Conservation (phyloP, 1,139 yeast genomes). For the Sugiyamaella novakii region DNA sequence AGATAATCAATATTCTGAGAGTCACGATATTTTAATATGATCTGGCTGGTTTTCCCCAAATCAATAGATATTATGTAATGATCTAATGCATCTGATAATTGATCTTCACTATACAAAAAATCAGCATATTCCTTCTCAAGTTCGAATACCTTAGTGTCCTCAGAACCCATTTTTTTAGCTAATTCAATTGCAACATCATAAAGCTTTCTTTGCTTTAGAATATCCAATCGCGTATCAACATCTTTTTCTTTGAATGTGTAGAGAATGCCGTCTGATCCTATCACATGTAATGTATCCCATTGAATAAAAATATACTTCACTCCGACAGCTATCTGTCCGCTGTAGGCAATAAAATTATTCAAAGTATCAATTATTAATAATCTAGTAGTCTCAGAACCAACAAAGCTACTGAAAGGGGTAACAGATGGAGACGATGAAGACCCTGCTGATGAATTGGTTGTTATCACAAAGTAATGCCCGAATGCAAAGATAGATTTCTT, state of each 20-base stretch:
- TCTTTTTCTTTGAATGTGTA: conserved; percentile 70
- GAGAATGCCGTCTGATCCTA: conserved; percentile 76
- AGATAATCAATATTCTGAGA: conserved; percentile 72
- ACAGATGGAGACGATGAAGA: conserved; percentile 22
- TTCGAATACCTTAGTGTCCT: conserved; percentile 45
- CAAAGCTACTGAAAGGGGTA: conserved; percentile 31
- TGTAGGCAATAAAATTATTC: conserved; percentile 72
- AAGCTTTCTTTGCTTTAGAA: conserved; percentile 68
- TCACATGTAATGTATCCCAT: conserved; percentile 59
- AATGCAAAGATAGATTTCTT: conserved; percentile 56
- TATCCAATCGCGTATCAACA: conserved; percentile 65
- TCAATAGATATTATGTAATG: conserved; percentile 62
- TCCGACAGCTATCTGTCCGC: conserved; percentile 64
- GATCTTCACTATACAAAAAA: conserved; percentile 64
- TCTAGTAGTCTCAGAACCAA: conserved; percentile 45
- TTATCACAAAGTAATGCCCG: conserved; percentile 55
- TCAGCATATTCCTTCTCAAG: conserved; percentile 63
- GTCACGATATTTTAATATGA: conserved; percentile 81
- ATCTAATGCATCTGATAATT: conserved; percentile 66
- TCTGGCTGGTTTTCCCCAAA: conserved; percentile 61
- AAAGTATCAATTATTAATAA: conserved; percentile 62
- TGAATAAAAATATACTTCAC: conserved; percentile 57
- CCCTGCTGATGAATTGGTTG: conserved; percentile 43
- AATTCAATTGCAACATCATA: conserved; percentile 73
- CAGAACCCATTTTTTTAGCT: conserved; percentile 53